A percentile compares a stretch with the other conserved stretches of the same genome.
phyloP scores from a whole-genome alignment of 768 basidiomycete species.

The Rhodosporidiobolus sp. region DNA sequence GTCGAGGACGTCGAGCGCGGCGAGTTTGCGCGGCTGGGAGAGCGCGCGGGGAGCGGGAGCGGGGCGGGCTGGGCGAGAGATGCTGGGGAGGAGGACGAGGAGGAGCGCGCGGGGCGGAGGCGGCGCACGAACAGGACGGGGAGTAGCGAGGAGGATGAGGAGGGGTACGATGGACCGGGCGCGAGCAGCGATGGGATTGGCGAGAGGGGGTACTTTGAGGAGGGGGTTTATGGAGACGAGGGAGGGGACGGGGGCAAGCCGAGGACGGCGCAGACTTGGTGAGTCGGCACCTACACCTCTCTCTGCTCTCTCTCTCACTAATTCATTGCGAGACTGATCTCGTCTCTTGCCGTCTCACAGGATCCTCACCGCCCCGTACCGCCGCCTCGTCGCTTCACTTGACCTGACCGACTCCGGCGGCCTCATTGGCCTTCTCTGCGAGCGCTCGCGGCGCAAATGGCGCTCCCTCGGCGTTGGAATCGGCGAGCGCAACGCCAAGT shows the following conservation, averaged over 20 bases:
- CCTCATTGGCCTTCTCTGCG: constrained; percentile 26
- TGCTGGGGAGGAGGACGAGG: constrained; percentile 60
- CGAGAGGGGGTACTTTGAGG: constrained; percentile 81
- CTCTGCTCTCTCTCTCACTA: too few species aligned
- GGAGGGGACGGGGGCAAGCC: constrained; percentile 51
- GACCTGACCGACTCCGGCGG: constrained; percentile 4
- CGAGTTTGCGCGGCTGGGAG: constrained; percentile 54
- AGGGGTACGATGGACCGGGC: constrained; percentile 59
- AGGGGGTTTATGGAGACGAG: constrained; percentile 68
- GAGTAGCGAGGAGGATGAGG: constrained; percentile 31
- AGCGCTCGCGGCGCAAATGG: constrained; percentile 36
- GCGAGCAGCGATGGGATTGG: constrained; percentile 70
- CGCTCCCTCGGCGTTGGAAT: constrained; percentile 31
- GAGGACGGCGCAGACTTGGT: constrained; percentile 45
- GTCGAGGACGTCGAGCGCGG: constrained; percentile 88
- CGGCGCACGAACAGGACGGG: neutral
- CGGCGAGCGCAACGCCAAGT: neutral
- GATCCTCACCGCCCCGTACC: constrained; percentile 26
- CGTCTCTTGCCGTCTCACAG: neutral
- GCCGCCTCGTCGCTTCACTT: constrained; percentile 2
- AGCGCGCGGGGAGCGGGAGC: neutral
- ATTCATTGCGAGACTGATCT: neutral
- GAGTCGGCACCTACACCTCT: neutral
- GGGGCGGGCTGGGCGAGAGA: neutral
- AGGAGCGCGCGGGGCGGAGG: constrained; percentile 59